Evolutionary conservation across 768 basidiomycete genomes (phyloP).

Genomic region (Sporobolomyces phaffii): DNA sequence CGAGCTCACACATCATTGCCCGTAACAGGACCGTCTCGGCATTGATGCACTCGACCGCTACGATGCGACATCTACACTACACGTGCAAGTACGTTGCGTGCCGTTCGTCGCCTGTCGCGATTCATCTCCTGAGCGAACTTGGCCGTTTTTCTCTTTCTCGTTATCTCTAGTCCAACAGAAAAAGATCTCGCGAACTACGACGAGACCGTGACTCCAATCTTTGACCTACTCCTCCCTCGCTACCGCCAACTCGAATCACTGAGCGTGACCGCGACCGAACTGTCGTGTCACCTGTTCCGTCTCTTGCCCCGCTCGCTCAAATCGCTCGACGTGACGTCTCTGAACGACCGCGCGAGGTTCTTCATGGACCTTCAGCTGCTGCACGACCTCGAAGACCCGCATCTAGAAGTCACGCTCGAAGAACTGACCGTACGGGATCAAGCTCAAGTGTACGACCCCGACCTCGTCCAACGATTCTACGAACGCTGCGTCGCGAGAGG

Average conservation of each 20-base stretch:
- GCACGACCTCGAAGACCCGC: neutral
- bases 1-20: too few relatives aligned
- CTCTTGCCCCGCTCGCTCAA: constrained; percentile 3
- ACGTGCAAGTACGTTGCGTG: neutral
- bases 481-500: neutral
- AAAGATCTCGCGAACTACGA: constrained; percentile 10
- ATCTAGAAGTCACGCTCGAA: neutral
- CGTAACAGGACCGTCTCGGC: constrained; percentile 7
- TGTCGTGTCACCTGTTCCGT: constrained; percentile 9
- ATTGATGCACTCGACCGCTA: neutral
- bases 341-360: constrained; percentile 11
- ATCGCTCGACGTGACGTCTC: neutral
- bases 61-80: neutral
- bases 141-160: neutral
- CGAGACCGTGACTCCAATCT: neutral
- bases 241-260: neutral
- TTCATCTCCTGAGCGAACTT: neutral
- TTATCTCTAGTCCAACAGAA: neutral
- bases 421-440: neutral
- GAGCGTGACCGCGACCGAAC: constrained; percentile 11
- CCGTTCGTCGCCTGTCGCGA: too few relatives aligned
- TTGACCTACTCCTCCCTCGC: constrained; percentile 12
- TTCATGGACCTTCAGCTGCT: neutral
- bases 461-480: neutral
- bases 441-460: neutral